These are phyloP conservation scores for Pneumocystis jirovecii DNA, from an alignment of 1,139 yeast genomes.

Conservation along the genomic window DNA sequence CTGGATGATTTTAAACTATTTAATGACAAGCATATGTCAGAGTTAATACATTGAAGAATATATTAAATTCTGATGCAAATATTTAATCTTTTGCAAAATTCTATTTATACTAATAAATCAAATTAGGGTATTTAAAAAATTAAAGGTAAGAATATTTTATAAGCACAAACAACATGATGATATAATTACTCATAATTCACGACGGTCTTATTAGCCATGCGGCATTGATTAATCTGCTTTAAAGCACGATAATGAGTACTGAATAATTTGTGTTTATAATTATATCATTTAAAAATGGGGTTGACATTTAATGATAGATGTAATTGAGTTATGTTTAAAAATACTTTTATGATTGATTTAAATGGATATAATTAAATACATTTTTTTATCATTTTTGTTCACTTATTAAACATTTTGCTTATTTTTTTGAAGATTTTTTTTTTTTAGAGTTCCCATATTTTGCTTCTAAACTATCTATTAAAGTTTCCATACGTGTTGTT, in stretches of 20 bases:
- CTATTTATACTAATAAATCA: neutral
- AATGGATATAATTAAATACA: neutral
- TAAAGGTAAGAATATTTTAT: neutral
- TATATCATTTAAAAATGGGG: neutral
- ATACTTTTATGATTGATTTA: neutral
- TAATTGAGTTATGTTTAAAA: neutral
- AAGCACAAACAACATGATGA: neutral
- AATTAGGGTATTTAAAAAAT: neutral
- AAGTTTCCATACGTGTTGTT: slow-evolving; percentile 32
- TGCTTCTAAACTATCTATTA: slow-evolving; percentile 36
- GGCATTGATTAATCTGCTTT: neutral
- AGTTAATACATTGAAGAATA: neutral
- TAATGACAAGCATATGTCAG: slow-evolving; percentile 1
- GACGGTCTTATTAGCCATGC: neutral
- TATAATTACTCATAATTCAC: neutral
- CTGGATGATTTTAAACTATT: neutral
- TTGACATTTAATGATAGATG: neutral
- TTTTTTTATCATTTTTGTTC: neutral
- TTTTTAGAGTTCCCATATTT: slow-evolving; percentile 27
- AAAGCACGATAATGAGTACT: neutral
- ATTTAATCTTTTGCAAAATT: neutral
- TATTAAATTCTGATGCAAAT: neutral
- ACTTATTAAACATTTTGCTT: neutral
- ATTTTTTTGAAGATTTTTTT: neutral
- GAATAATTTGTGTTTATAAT: neutral